Conservation (phyloP, 768 basidiomycete genomes). For the Ramaria rubella region DNA sequence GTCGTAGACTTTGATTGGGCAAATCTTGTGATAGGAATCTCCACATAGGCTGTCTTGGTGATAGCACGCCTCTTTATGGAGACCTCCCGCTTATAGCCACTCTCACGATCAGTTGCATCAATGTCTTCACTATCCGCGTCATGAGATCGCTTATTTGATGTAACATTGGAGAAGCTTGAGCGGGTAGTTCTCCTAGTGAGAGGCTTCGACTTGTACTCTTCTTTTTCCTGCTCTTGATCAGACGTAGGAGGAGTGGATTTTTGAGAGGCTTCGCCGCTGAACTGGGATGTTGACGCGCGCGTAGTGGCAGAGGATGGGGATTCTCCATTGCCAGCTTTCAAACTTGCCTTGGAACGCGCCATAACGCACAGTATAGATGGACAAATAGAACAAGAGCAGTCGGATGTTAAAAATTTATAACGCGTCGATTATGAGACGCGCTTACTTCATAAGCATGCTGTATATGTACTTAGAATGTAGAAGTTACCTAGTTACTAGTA, state of each 20-base stretch:
- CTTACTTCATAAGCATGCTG: too few relatives aligned
- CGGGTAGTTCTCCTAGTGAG: neutral
- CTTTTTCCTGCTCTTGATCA: neutral
- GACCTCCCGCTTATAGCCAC: neutral
- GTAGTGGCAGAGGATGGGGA: slow-evolving; percentile 6
- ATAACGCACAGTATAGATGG: neutral
- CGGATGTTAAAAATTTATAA: neutral
- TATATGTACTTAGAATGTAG: too few relatives aligned
- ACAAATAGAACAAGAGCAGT: neutral
- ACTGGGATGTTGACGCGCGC: slow-evolving; percentile 2
- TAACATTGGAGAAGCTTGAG: neutral
- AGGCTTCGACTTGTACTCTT: neutral
- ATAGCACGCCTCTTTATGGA: slow-evolving; percentile 1
- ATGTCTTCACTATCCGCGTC: slow-evolving; percentile 1
- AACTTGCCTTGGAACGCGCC: neutral
- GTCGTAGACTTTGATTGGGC: neutral
- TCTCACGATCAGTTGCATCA: neutral
- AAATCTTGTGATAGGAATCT: neutral
- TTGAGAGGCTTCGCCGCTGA: slow-evolving; percentile 1
- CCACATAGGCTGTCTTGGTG: slow-evolving; percentile 1
- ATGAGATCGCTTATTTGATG: slow-evolving; percentile 1
- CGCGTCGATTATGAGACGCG: slow-evolving; percentile 5
- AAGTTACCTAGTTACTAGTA: too few relatives aligned
- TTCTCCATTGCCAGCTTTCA: neutral
- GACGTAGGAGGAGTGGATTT: slow-evolving; percentile 9